Conservation (phyloP, 257 asterid genomes). For the Przewalskia tangutica region DNA sequence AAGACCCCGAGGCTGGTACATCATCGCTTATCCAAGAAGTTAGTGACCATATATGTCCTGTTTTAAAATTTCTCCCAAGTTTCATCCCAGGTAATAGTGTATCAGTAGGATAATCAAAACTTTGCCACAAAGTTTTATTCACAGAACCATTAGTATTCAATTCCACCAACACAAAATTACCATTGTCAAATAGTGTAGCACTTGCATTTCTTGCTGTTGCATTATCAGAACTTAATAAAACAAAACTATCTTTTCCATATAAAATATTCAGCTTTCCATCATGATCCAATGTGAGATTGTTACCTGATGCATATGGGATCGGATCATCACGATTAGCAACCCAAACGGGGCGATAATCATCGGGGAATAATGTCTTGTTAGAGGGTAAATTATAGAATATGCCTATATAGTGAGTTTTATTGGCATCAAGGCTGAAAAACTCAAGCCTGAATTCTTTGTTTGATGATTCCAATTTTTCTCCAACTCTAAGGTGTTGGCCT, state of each 20-base stretch:
- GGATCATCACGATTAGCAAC: slow-evolving; percentile 21
- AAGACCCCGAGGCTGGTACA: slow-evolving; percentile 16
- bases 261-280: slow-evolving; percentile 16
- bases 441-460: slow-evolving; percentile 17
- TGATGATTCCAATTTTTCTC: slow-evolving; percentile 5
- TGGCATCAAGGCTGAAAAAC: slow-evolving; percentile 11
- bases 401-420: slow-evolving; percentile 14
- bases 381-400: slow-evolving; percentile 11
- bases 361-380: neutral
- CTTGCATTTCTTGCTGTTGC: slow-evolving; percentile 6
- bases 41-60: slow-evolving; percentile 23
- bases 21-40: slow-evolving; percentile 13
- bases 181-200: slow-evolving; percentile 17
- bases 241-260: neutral
- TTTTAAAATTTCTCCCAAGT: slow-evolving; percentile 14
- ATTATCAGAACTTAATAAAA: neutral
- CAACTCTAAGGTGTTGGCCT: slow-evolving; percentile 6
- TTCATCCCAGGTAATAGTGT: slow-evolving; percentile 26
- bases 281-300: slow-evolving; percentile 4
- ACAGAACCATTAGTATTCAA: slow-evolving; percentile 11
- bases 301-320: slow-evolving; percentile 7
- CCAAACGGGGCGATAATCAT: slow-evolving; percentile 16
- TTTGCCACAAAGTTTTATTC: slow-evolving; percentile 16
- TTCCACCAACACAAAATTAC: slow-evolving; percentile 12
- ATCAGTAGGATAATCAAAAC: slow-evolving; percentile 26